These are phyloP conservation scores for Xanthoparmelia taractica DNA, from an alignment of 495 filamentous ascomycete genomes.

Conservation along the genomic window DNA sequence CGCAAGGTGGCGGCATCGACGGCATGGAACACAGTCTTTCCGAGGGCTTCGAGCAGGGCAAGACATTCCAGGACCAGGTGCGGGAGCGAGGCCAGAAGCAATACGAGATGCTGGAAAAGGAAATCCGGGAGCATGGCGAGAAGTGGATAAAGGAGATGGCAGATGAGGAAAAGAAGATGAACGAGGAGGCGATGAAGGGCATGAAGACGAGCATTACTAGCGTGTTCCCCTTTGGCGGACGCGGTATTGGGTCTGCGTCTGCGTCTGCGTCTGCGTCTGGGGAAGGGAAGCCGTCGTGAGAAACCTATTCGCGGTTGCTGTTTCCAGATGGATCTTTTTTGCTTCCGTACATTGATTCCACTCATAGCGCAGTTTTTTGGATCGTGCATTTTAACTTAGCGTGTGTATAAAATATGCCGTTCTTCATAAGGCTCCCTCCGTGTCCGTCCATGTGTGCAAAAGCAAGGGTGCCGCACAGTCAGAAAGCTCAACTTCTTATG, in stretches of 20 bases:
- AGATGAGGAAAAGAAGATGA: conserved; percentile 71
- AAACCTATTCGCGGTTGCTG: neutral
- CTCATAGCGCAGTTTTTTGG: conserved; percentile 19
- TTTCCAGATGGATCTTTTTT: conserved; percentile 5
- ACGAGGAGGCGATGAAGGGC: conserved; percentile 82
- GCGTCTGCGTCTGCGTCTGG: too few relatives aligned
- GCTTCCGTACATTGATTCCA: conserved; percentile 16
- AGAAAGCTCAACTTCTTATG: too few relatives aligned
- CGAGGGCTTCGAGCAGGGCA: conserved; percentile 74
- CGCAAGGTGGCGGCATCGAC: conserved; percentile 41
- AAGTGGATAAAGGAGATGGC: conserved; percentile 92
- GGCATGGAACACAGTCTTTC: conserved; percentile 58
- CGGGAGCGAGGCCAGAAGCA: conserved; percentile 83
- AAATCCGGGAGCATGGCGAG: conserved; percentile 86
- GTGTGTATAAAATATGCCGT: neutral
- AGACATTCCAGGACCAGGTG: conserved; percentile 91
- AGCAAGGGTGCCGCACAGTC: too few relatives aligned
- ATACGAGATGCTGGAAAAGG: conserved; percentile 78
- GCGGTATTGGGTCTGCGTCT: conserved; percentile 19
- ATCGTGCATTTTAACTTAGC: neutral
- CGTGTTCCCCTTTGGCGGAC: conserved; percentile 40
- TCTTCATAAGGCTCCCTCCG: neutral
- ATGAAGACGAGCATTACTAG: conserved; percentile 62
- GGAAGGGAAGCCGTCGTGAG: conserved; percentile 28
- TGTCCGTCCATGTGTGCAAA: too few relatives aligned